Conservation (phyloP, 2,329 filamentous ascomycete species). For the Cadophora gregata region DNA sequence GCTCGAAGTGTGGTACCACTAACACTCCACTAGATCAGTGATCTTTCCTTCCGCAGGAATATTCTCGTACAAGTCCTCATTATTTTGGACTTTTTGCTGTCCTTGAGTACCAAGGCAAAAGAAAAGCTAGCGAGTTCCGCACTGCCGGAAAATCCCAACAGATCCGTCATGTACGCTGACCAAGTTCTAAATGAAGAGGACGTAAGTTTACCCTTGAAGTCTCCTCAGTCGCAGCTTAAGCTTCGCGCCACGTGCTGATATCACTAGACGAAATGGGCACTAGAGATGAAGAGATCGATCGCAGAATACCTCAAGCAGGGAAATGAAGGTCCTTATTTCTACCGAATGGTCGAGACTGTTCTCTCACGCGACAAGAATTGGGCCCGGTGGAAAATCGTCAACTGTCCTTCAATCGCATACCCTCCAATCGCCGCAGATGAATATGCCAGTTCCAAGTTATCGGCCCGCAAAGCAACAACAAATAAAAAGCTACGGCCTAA, state of each 20-base stretch:
- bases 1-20: constrained; percentile 30
- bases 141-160: constrained; percentile 64
- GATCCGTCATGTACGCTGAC: constrained; percentile 81
- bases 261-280: constrained; percentile 79
- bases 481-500: constrained; percentile 73
- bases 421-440: constrained; percentile 71
- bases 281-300: constrained; percentile 77
- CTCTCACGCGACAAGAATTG: constrained; percentile 97
- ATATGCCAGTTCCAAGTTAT: constrained; percentile 72
- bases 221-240: background rate
- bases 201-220: constrained; percentile 55
- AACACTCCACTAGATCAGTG: constrained; percentile 71
- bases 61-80: constrained; percentile 96
- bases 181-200: constrained; percentile 83
- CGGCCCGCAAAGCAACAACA: constrained; percentile 69
- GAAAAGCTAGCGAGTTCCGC: constrained; percentile 73
- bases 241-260: constrained; percentile 6
- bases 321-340: constrained; percentile 87
- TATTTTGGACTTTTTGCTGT: constrained; percentile 93
- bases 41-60: constrained; percentile 91
- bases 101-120: constrained; percentile 81
- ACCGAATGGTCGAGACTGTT: constrained; percentile 95
- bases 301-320: constrained; percentile 83
- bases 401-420: constrained; percentile 84
- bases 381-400: constrained; percentile 98